Percentiles rank a stretch among this genome's conserved stretches.
Evolutionary conservation across 2,329 filamentous ascomycete species (phyloP).

Genomic region (Nakataea oryzae): DNA sequence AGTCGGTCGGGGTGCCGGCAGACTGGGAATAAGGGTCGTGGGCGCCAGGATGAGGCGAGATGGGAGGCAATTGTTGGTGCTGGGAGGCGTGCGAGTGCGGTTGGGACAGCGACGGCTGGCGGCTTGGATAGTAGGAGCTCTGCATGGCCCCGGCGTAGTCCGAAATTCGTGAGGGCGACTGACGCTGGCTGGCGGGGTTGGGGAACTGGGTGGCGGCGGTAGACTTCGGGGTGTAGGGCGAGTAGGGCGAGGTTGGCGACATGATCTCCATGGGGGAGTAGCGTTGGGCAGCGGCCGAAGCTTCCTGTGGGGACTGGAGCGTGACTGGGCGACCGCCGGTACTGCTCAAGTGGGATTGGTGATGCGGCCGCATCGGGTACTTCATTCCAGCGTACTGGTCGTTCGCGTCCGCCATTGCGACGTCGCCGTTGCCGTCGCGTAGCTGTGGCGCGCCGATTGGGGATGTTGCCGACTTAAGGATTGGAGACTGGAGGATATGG

Average conservation of each 20-base stretch:
- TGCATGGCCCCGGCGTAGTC: constrained; percentile 39
- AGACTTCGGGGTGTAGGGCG: constrained; percentile 53
- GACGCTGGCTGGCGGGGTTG: constrained; percentile 46
- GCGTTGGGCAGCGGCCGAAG: constrained; percentile 74
- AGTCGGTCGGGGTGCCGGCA: constrained; percentile 55
- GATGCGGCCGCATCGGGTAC: constrained; percentile 70
- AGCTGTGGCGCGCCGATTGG: constrained; percentile 42
- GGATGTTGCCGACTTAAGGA: constrained; percentile 41
- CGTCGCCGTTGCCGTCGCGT: constrained; percentile 65
- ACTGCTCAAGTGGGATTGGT: constrained; percentile 60
- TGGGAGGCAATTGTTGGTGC: constrained; percentile 60
- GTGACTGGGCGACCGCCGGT: constrained; percentile 38
- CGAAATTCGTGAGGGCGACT: constrained; percentile 63
- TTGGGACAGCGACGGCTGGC: constrained; percentile 22
- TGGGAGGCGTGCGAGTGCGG: constrained; percentile 25
- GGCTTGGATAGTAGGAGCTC: constrained; percentile 45
- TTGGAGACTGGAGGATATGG: constrained; percentile 2
- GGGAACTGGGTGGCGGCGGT: constrained; percentile 42
- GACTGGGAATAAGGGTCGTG: constrained; percentile 57
- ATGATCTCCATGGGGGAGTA: constrained; percentile 94
- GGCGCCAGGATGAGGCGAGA: constrained; percentile 46
- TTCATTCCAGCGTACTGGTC: constrained; percentile 81
- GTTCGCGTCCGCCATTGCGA: constrained; percentile 71
- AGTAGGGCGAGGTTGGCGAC: constrained; percentile 71
- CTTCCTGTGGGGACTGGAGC: constrained; percentile 65